Percentiles rank a stretch among this genome's conserved stretches.
phyloP scores from a whole-genome alignment of 1,284 basidiomycete species.

The Austroboletus novae-zelandiae region DNA sequence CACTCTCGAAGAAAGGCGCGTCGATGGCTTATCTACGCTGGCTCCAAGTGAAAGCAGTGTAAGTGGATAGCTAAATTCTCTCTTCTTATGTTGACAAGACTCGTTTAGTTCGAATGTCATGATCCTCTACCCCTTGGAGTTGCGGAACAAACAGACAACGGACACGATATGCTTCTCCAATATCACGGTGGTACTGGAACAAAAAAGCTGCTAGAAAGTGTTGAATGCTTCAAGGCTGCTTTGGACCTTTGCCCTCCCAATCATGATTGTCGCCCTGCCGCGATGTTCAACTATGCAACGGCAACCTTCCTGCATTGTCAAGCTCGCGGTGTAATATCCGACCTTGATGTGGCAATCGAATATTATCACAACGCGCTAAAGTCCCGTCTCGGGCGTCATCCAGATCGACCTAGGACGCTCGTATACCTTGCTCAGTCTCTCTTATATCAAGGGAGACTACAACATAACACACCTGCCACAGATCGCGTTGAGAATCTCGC shows the following conservation, averaged over 20 bases:
- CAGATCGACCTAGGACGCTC: neutral
- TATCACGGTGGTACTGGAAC: neutral
- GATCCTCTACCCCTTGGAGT: neutral
- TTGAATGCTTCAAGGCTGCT: neutral
- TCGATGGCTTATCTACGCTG: neutral
- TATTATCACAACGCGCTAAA: neutral
- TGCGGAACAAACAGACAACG: neutral
- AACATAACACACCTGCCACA: neutral
- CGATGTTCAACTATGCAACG: neutral
- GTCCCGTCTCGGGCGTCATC: neutral
- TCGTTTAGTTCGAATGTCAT: neutral
- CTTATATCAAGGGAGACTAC: neutral
- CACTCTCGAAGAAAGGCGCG: neutral
- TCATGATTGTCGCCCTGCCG: neutral
- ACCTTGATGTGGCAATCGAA: neutral
- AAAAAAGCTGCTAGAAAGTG: neutral
- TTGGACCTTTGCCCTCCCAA: neutral
- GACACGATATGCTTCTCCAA: neutral
- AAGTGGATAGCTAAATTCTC: neutral
- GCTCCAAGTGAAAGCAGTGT: neutral
- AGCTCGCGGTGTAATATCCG: neutral
- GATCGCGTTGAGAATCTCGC: neutral
- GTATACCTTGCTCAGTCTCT: neutral
- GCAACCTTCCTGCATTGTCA: neutral
- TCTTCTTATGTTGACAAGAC: neutral